Evolutionary conservation across 345 rosid genomes (phyloP).

Genomic region (Cochlearia excelsa): DNA sequence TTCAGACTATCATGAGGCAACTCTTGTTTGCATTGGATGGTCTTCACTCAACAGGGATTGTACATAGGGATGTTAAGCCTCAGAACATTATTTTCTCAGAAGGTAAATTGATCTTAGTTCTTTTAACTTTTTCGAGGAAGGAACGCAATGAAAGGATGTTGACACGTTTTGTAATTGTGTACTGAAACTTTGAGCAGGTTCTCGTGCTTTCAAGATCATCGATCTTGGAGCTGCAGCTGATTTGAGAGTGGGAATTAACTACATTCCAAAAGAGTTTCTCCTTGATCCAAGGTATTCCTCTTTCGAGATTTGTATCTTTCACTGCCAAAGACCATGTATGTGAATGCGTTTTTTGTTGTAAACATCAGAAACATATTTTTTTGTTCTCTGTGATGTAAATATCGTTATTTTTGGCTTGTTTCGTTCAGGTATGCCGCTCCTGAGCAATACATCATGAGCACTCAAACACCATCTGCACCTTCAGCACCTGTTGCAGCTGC

Average conservation of each 20-base stretch:
- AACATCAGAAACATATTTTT: background rate
- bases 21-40: constrained; percentile 90
- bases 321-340: constrained; percentile 5
- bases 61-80: constrained; percentile 92
- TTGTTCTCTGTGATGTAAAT: background rate
- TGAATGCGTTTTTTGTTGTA: background rate
- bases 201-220: constrained; percentile 85
- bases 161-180: constrained; percentile 12
- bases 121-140: constrained; percentile 8
- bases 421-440: constrained; percentile 83
- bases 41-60: constrained; percentile 96
- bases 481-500: constrained; percentile 96
- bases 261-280: constrained; percentile 94
- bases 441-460: constrained; percentile 99
- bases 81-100: constrained; percentile 91
- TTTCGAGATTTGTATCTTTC: constrained; percentile 10
- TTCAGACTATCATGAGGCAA: constrained; percentile 87
- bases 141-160: constrained; percentile 17
- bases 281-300: constrained; percentile 78
- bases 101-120: constrained; percentile 50
- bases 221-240: constrained; percentile 99
- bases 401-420: background rate
- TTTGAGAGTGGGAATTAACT: constrained; percentile 92
- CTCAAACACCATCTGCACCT: constrained; percentile 98
- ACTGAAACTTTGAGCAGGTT: constrained; percentile 50